Percentiles rank a stretch among this genome's conserved stretches.
phyloP scores from a whole-genome alignment of 164 flowering plant species.

The Vitis vinifera region DNA sequence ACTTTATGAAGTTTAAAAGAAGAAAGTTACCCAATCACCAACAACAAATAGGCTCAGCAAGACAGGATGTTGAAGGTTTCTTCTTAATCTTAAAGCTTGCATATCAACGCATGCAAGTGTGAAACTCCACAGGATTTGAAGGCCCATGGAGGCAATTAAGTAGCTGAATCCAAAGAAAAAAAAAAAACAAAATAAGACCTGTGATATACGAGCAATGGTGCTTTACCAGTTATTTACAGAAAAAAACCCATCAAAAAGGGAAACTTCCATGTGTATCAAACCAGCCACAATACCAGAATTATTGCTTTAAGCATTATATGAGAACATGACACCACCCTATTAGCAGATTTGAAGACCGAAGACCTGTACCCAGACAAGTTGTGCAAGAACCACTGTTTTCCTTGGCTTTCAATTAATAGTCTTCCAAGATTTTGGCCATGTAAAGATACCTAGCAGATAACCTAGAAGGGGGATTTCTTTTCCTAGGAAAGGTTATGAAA shows the following conservation, averaged over 20 bases:
- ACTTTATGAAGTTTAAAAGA: not conserved
- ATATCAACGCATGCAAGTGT: conserved; percentile 38
- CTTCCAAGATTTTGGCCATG: too few relatives aligned
- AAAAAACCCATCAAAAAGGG: not conserved
- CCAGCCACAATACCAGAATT: not conserved
- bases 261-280: not conserved
- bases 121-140: conserved; percentile 36
- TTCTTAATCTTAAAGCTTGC: conserved; percentile 30
- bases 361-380: too few relatives aligned
- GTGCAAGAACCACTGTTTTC: too few relatives aligned
- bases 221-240: not conserved
- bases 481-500: too few relatives aligned
- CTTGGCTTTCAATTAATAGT: too few relatives aligned
- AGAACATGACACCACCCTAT: too few relatives aligned
- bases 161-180: not conserved
- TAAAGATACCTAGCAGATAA: too few relatives aligned
- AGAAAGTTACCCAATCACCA: conserved; percentile 34
- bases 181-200: not conserved
- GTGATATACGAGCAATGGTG: not conserved
- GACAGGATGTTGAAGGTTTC: conserved; percentile 22
- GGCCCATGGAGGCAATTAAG: conserved; percentile 19
- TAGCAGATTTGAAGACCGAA: too few relatives aligned
- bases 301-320: not conserved
- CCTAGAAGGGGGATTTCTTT: too few relatives aligned
- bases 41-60: conserved; percentile 36